These are phyloP conservation scores for Hygrophorus pudorinus DNA, from an alignment of 768 basidiomycete species.

Conservation along the genomic window DNA sequence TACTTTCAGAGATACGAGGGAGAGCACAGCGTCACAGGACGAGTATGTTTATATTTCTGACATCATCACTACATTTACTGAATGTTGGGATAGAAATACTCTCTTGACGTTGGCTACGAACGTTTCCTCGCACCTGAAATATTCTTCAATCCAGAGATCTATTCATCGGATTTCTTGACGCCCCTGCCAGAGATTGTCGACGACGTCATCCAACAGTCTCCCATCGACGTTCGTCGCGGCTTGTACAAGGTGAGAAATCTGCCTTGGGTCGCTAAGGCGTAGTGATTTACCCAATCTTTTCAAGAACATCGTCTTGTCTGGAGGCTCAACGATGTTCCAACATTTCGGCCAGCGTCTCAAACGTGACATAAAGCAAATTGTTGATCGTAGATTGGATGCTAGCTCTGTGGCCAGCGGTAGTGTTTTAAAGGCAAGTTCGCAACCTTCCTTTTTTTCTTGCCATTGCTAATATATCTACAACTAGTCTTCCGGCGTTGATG, in stretches of 20 bases:
- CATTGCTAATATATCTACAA: background rate
- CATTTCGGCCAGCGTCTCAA: constrained; percentile 97
- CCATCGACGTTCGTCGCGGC: constrained; percentile 94
- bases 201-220: constrained; percentile 88
- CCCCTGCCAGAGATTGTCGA: constrained; percentile 96
- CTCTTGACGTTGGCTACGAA: constrained; percentile 92
- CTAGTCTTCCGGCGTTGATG: constrained; percentile 93
- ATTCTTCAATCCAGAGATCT: constrained; percentile 99
- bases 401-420: constrained; percentile 69
- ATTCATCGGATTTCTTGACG: constrained; percentile 94
- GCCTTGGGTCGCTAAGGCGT: background rate
- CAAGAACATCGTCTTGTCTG: constrained; percentile 93
- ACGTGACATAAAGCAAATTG: constrained; percentile 88
- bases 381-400: constrained; percentile 80
- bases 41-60: constrained; percentile 39
- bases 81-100: constrained; percentile 61
- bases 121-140: constrained; percentile 99
- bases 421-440: constrained; percentile 50
- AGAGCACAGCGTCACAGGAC: constrained; percentile 85
- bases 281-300: background rate
- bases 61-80: constrained; percentile 1
- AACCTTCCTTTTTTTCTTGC: background rate
- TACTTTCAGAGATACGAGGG: constrained; percentile 91
- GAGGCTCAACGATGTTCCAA: constrained; percentile 99
- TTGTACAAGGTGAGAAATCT: constrained; percentile 69